Base-by-base conservation (phyloP, 2,329 filamentous ascomycete species). In the Emmonsia crescens region DNA sequence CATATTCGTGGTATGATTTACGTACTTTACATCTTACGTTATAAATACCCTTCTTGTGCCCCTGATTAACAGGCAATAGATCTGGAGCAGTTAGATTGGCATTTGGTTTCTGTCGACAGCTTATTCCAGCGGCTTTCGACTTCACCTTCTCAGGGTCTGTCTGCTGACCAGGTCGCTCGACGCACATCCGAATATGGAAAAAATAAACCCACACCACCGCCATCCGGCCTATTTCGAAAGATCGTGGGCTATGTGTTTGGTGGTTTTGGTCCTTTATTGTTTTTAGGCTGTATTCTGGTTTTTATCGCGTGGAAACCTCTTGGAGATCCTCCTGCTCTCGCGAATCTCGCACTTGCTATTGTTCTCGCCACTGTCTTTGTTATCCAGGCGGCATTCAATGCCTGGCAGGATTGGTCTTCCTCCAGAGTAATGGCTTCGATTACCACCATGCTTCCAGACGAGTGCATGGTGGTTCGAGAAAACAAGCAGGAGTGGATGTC, bases 361-460 rank as follows among this genome's bases (percentile, higher is more conserved):
- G 88, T 92, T 2, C 76, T 92, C 5, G 71, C 87, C 1, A 81
- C 84, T 5, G 88, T 92, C 8, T 92, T 87, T 68, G 74, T 85
- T 65, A 83, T 87, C 48, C 84, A 88, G 67, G 88, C 86, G 64
- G 82, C 78, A 2, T 91, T 91, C 75, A 86, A 86, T 68, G 82
- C 83, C 68, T 88, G 81, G 78, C 84, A 87, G 68, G 89, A 92
- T 70, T 92, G 88, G 83, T 89, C 87, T 1, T 88, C 87, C 0
- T 87, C 83, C 1, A 79, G 85, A 5, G 88, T 91, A 61, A 92
- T 92, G 89, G 83, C 85, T 21, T 89, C 87, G 0, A 92, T 92
- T 70, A 89, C 86, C 56, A 86, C 82, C 21, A 89, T 92, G 88
- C 79, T 92, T n/a, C 89, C 89, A 0, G 88, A 90, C 67, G 80